Base-by-base conservation (phyloP, 768 basidiomycete genomes). In the Rubroboletus satanas region DNA sequence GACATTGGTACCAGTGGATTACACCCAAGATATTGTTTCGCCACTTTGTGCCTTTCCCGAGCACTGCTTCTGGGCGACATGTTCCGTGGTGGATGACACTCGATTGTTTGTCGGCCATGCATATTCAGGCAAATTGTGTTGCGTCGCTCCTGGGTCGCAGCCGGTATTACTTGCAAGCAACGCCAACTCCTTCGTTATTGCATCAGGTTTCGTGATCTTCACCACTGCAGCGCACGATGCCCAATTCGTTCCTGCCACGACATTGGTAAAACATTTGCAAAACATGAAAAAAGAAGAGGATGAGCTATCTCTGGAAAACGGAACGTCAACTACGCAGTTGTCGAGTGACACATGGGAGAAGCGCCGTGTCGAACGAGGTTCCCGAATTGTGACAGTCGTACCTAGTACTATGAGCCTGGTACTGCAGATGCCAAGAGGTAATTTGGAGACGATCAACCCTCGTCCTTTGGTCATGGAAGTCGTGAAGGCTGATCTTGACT, bases 361-460 rank as follows among this genome's bases (percentile, higher is more conserved):
- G 11, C 80, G 96, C 38, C 81, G 90, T 18, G 82, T 98, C 1
- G 97, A 99, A 71, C 76, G 97, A 31, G 97, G 97, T 4, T 87
- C 91, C 7, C 75, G 87, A 55, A 94, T 98, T 33, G 93, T 98
- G 5, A 84, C 87, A 0, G 89, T 87, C 12, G 87, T 97, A 0
- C 88, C 94, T 1, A 93, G 87, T 55, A 74, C 83, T 8, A 98
- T 95, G 91, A 85, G 81, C 62, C 71, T 99, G 33, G 90, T 98
- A 0, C 74, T 99, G 10, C 97, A 99, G 72, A 98, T 98, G 96
- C 97, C 96, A 0, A 76, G 97, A 60, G 97, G 97, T 1, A 98
- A 98, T 71, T 66, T 99, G 56, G 97, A 99, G 74, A 98, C 93
- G 1, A 86, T 99, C 50, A 92, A 88, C 63, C 97, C 97, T 4